phyloP scores from a whole-genome alignment of 805 yeast species.

The Kuraishia floccosa region DNA sequence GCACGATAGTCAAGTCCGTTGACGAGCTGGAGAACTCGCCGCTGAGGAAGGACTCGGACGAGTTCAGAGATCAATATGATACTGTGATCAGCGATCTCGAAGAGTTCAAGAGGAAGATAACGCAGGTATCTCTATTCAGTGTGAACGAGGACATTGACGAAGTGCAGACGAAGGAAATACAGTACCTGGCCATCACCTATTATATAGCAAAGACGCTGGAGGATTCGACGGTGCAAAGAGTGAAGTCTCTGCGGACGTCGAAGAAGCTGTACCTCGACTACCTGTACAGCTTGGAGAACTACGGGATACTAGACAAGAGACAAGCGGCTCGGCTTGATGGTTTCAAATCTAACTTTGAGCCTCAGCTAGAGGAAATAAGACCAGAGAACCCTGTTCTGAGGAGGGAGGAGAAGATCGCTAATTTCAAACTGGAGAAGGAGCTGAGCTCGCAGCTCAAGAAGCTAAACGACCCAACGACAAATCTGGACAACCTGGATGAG shows the following conservation, averaged over 20 bases:
- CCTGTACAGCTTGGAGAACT: constrained; percentile 30
- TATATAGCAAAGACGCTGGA: constrained; percentile 36
- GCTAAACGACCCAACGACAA: constrained; percentile 21
- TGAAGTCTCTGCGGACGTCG: constrained; percentile 25
- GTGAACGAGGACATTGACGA: constrained; percentile 64
- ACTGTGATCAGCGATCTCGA: constrained; percentile 27
- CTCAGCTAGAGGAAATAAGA: constrained; percentile 26
- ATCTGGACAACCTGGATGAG: constrained; percentile 41
- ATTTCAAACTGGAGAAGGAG: constrained; percentile 48
- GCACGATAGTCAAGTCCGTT: constrained; percentile 4
- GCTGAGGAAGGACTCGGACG: constrained; percentile 11
- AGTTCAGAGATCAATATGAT: constrained; percentile 23
- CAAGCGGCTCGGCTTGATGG: constrained; percentile 26
- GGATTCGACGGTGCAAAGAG: constrained; percentile 12
- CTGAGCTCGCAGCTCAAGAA: constrained; percentile 30
- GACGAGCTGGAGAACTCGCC: constrained; percentile 6
- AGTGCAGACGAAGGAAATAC: constrained; percentile 48
- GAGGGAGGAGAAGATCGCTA: constrained; percentile 65
- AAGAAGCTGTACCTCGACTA: constrained; percentile 32
- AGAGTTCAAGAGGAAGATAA: constrained; percentile 30
- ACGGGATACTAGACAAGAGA: constrained; percentile 24
- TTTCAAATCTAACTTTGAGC: constrained; percentile 27
- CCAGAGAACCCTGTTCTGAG: constrained; percentile 26
- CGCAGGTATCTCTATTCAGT: constrained; percentile 51
- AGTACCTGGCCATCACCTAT: constrained; percentile 48